Conservation (phyloP, 2,329 filamentous ascomycete species). For the Colletotrichum sp. region DNA sequence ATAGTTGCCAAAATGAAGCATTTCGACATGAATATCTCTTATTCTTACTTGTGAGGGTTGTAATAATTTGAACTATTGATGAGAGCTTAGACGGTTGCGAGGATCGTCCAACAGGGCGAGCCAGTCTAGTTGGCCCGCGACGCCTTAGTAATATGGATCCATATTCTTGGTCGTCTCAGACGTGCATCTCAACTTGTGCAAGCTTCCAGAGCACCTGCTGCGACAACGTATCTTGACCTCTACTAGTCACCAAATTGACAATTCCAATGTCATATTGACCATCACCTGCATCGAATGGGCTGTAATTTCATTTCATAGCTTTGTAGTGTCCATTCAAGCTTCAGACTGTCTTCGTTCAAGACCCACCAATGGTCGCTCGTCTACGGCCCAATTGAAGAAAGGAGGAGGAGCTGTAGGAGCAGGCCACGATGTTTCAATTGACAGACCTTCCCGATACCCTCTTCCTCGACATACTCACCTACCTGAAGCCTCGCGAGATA, state of each 20-base stretch:
- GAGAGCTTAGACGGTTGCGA: neutral
- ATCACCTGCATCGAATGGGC: neutral
- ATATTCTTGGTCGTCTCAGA: neutral
- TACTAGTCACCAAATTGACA: too few species aligned
- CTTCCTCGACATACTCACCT: constrained; percentile 57
- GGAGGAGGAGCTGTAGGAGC: neutral
- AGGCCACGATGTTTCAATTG: constrained; percentile 35
- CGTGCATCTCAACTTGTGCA: neutral
- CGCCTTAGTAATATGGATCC: neutral
- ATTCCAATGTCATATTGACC: too few species aligned
- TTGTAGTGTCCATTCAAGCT: neutral
- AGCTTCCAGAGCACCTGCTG: neutral
- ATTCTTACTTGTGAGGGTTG: too few species aligned
- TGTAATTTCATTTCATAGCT: neutral
- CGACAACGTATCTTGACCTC: neutral
- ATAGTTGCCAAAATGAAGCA: neutral
- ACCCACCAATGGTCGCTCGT: neutral
- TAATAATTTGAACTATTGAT: neutral
- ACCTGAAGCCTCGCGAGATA: constrained; percentile 55
- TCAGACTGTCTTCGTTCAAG: neutral
- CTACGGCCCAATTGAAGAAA: neutral
- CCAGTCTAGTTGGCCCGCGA: neutral
- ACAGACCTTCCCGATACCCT: constrained; percentile 60
- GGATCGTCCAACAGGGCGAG: neutral
- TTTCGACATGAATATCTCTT: neutral